Evolutionary conservation across 257 asterid genomes (phyloP).

Genomic region (Apocynum venetum): DNA sequence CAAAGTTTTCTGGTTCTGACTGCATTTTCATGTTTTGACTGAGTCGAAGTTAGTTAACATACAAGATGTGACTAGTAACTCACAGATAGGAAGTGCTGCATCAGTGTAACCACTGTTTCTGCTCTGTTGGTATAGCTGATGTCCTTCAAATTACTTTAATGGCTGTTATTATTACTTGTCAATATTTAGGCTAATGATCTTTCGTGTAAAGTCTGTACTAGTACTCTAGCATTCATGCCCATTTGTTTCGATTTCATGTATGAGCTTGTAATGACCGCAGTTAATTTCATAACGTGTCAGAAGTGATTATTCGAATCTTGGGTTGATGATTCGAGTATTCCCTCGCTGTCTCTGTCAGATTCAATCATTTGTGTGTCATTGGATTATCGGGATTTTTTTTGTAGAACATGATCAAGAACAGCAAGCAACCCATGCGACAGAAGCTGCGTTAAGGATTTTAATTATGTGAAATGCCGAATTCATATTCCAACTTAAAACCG

Average conservation of each 20-base stretch:
- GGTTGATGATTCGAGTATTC: slow-evolving; percentile 5
- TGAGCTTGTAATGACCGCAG: background rate
- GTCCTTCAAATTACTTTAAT: background rate
- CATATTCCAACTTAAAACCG: background rate
- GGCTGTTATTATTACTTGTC: background rate
- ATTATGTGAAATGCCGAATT: slow-evolving; percentile 4
- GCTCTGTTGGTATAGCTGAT: background rate
- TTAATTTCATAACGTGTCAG: background rate
- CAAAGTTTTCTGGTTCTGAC: background rate
- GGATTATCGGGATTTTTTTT: slow-evolving; percentile 3
- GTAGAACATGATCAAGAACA: slow-evolving; percentile 9
- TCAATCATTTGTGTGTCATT: background rate
- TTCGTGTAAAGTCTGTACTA: background rate
- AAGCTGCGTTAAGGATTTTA: slow-evolving; percentile 11
- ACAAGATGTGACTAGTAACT: background rate
- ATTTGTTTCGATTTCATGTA: background rate
- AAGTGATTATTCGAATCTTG: background rate
- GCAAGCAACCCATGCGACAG: slow-evolving; percentile 27
- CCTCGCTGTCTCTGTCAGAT: slow-evolving; percentile 8
- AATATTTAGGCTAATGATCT: background rate
- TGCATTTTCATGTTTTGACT: background rate
- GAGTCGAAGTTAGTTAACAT: slow-evolving; percentile 3
- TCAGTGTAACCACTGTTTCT: background rate
- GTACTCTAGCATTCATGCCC: background rate
- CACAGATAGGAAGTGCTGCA: background rate